phyloP scores from a whole-genome alignment of 805 yeast genomes.

The Ogataea glucozyma region DNA sequence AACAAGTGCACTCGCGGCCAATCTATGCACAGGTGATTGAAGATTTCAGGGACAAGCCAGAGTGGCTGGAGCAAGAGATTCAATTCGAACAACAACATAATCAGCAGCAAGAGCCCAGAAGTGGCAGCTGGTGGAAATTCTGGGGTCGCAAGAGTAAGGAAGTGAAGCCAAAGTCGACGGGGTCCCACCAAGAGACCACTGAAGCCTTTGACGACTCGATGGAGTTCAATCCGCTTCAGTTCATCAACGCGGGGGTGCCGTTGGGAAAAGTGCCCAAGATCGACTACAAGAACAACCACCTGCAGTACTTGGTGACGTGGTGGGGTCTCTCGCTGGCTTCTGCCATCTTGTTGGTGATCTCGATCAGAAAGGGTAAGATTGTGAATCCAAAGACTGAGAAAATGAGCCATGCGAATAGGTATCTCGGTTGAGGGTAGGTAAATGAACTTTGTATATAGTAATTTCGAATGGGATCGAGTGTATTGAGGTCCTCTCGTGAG shows the following conservation, averaged over 20 bases:
- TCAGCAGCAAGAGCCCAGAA: not conserved
- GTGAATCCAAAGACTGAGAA: slow-evolving; percentile 47
- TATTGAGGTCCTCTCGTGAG: too few relatives aligned
- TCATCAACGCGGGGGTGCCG: slow-evolving; percentile 83
- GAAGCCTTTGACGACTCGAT: slow-evolving; percentile 28
- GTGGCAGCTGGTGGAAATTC: slow-evolving; percentile 32
- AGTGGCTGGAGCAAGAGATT: slow-evolving; percentile 30
- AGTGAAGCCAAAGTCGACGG: not conserved
- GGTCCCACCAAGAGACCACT: not conserved
- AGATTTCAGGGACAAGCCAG: slow-evolving; percentile 66
- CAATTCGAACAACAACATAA: slow-evolving; percentile 4
- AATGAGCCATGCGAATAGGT: slow-evolving; percentile 40
- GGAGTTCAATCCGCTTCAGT: slow-evolving; percentile 57
- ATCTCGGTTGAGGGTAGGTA: not conserved
- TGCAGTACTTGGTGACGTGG: slow-evolving; percentile 94
- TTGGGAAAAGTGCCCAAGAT: slow-evolving; percentile 80
- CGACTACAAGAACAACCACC: slow-evolving; percentile 82
- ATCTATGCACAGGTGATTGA: slow-evolving; percentile 74
- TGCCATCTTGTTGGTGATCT: slow-evolving; percentile 58
- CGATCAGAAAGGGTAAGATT: slow-evolving; percentile 45
- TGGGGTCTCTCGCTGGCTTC: slow-evolving; percentile 81
- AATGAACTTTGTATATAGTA: too few relatives aligned
- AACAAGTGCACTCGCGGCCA: slow-evolving; percentile 64
- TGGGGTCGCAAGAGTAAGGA: slow-evolving; percentile 28
- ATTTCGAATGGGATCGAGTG: too few relatives aligned